Conservation (phyloP, 257 asterid genomes). For the Anisodus acutangulus region DNA sequence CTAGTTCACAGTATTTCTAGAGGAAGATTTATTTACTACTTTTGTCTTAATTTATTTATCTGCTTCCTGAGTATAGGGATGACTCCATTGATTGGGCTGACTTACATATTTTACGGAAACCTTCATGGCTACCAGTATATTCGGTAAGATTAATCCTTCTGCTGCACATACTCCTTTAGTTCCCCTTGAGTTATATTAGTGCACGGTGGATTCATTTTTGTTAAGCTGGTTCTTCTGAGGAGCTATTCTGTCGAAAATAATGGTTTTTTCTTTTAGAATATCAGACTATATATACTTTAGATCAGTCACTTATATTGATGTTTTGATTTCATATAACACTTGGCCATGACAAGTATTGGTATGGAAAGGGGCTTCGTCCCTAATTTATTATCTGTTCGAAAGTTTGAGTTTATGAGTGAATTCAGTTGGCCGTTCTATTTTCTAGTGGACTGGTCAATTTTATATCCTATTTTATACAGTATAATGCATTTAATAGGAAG, state of each 20-base stretch:
- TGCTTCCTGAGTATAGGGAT: slow-evolving; percentile 60
- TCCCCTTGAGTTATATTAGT: slow-evolving; percentile 8
- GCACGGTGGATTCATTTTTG: not conserved
- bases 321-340: slow-evolving; percentile 2
- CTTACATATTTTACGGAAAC: slow-evolving; percentile 61
- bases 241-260: not conserved
- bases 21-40: slow-evolving; percentile 1
- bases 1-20: slow-evolving; percentile 9
- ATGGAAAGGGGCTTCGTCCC: not conserved
- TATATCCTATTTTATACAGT: not conserved
- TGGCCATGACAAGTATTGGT: slow-evolving; percentile 23
- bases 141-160: slow-evolving; percentile 59
- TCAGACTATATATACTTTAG: not conserved
- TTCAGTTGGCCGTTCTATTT: not conserved
- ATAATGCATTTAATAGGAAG: not conserved
- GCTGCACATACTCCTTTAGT: slow-evolving; percentile 21
- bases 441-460: not conserved
- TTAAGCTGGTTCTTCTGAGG: slow-evolving; percentile 21
- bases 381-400: slow-evolving; percentile 19
- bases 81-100: slow-evolving; percentile 48
- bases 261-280: not conserved
- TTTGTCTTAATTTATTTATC: slow-evolving; percentile 29
- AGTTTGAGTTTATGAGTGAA: not conserved
- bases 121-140: slow-evolving; percentile 82
- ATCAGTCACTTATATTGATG: not conserved